phyloP scores from a whole-genome alignment of 495 filamentous ascomycete genomes.

The Lepraria neglecta region DNA sequence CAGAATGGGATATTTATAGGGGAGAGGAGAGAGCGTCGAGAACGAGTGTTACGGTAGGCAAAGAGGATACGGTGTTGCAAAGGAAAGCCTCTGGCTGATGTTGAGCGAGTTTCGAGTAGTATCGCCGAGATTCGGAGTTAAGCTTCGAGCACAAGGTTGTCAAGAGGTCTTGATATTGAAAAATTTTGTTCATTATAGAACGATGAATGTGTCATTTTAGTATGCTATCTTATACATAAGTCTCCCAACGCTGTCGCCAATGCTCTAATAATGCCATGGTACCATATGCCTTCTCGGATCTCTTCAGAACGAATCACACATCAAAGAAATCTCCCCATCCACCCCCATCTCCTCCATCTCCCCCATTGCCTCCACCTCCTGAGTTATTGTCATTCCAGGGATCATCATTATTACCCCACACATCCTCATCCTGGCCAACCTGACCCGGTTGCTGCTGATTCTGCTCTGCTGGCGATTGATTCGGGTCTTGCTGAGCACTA shows the following conservation, averaged over 20 bases:
- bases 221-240: neutral
- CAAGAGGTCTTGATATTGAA: too few species aligned
- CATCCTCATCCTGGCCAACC: conserved; percentile 31
- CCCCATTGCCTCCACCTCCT: conserved; percentile 26
- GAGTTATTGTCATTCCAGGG: conserved; percentile 34
- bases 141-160: neutral
- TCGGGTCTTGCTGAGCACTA: too few species aligned
- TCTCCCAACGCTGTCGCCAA: neutral
- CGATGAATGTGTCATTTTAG: neutral
- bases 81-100: neutral
- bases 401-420: conserved; percentile 36
- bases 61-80: neutral
- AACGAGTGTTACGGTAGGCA: neutral
- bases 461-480: neutral
- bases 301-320: neutral
- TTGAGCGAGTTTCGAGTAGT: neutral
- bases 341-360: conserved; percentile 31
- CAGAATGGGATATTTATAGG: too few species aligned
- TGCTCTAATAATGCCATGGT: neutral
- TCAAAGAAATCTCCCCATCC: conserved; percentile 23
- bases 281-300: neutral
- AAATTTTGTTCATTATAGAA: neutral
- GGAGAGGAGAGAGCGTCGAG: too few species aligned
- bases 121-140: conserved; percentile 8
- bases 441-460: neutral